A percentile compares a stretch with the other conserved stretches of the same genome.
phyloP scores from a whole-genome alignment of 73 alveolate species.

The Effrenium voratum region DNA sequence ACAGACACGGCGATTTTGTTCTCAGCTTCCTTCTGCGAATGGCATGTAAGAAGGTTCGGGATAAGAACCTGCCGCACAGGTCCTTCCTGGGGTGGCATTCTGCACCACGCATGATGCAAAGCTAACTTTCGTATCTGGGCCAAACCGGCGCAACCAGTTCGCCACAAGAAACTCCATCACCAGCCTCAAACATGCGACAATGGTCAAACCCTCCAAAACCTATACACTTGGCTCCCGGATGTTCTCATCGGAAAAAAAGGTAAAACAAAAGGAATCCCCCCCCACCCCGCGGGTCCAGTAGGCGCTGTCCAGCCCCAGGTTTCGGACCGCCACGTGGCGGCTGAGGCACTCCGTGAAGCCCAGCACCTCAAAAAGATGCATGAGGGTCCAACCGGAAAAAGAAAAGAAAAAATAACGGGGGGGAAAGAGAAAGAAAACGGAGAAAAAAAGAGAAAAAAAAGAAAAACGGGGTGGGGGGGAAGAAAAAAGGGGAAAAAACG shows the following conservation, averaged over 20 bases:
- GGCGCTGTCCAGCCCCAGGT: conserved; percentile 48
- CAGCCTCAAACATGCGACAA: neutral
- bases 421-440: neutral
- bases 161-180: neutral
- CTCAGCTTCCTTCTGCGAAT: too few species aligned
- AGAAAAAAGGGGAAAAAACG: neutral
- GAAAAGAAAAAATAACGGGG: neutral
- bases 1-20: too few species aligned
- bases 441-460: neutral
- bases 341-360: conserved; percentile 8
- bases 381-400: neutral
- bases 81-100: too few species aligned
- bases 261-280: neutral
- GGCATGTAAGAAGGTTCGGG: too few species aligned
- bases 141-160: neutral
- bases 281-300: conserved; percentile 42
- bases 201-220: too few species aligned
- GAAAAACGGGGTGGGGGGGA: neutral
- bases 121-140: neutral
- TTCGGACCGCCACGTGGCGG: conserved; percentile 20
- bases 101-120: neutral
- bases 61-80: too few species aligned
- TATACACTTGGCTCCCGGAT: too few species aligned
- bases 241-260: neutral
- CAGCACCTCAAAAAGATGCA: neutral